phyloP scores from a whole-genome alignment of 805 yeast species.

The Saccharomycopsis microspora region DNA sequence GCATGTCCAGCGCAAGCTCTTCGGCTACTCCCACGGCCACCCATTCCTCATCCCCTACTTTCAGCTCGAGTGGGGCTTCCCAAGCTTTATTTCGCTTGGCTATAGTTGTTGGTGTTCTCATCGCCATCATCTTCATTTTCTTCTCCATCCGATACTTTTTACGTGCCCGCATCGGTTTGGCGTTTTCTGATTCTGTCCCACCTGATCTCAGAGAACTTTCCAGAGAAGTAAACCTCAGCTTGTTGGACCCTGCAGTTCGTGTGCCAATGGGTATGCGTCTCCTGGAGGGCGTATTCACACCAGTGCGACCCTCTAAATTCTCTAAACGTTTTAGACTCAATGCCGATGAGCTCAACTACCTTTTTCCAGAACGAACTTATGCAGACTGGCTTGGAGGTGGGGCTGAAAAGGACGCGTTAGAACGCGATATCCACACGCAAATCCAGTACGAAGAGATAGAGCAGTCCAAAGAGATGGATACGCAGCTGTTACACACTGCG shows the following conservation, averaged over 20 bases:
- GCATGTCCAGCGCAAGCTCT: not conserved
- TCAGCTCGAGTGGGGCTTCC: slow-evolving; percentile 35
- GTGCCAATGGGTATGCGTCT: not conserved
- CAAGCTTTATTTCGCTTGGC: slow-evolving; percentile 56
- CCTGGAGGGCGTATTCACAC: not conserved
- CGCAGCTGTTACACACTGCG: not conserved
- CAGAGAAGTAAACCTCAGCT: not conserved
- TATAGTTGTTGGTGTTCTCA: slow-evolving; percentile 46
- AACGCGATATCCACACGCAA: slow-evolving; percentile 33
- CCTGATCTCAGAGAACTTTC: slow-evolving; percentile 10
- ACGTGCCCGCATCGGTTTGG: slow-evolving; percentile 44
- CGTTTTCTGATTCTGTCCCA: not conserved
- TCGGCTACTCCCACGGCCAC: not conserved
- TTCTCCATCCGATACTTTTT: slow-evolving; percentile 52
- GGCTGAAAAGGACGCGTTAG: slow-evolving; percentile 35
- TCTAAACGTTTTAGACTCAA: slow-evolving; percentile 26
- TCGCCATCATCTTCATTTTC: slow-evolving; percentile 44
- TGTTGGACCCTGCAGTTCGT: not conserved
- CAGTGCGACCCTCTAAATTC: slow-evolving; percentile 3
- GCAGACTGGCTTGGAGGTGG: slow-evolving; percentile 54
- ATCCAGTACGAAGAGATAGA: slow-evolving; percentile 24
- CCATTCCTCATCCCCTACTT: not conserved
- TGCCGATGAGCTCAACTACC: slow-evolving; percentile 43
- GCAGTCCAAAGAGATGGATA: slow-evolving; percentile 2
- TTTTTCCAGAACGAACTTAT: slow-evolving; percentile 49